Conservation (phyloP, 2,329 filamentous ascomycete species). For the Colletotrichum australisinense region DNA sequence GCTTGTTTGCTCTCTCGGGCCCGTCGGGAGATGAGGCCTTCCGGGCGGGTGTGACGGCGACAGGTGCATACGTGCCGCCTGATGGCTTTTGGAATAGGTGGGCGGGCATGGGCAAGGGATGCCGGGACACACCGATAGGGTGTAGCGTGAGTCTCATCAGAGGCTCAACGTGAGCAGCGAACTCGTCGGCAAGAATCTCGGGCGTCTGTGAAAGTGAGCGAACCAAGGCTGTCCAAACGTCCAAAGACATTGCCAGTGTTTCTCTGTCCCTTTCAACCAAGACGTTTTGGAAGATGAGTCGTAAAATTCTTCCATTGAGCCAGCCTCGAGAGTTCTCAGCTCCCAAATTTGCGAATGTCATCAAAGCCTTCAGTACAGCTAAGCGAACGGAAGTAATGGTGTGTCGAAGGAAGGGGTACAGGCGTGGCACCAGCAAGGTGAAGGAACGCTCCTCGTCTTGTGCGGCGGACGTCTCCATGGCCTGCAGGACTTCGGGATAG, state of each 20-base stretch:
- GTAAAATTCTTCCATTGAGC: constrained; percentile 89
- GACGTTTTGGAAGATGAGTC: constrained; percentile 94
- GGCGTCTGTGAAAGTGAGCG: constrained; percentile 74
- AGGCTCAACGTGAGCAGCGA: constrained; percentile 80
- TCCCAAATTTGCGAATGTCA: constrained; percentile 92
- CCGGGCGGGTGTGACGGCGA: constrained; percentile 55
- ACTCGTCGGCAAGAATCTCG: constrained; percentile 76
- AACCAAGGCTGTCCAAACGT: constrained; percentile 87
- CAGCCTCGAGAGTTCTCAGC: constrained; percentile 85
- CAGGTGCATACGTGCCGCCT: constrained; percentile 79
- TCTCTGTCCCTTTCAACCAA: constrained; percentile 90
- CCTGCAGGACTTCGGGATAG: constrained; percentile 90
- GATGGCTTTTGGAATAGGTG: constrained; percentile 93
- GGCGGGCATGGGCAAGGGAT: constrained; percentile 92
- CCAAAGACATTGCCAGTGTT: constrained; percentile 83
- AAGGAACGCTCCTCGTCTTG: constrained; percentile 90
- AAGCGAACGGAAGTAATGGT: constrained; percentile 96
- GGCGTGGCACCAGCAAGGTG: constrained; percentile 87
- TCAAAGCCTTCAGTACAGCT: constrained; percentile 90
- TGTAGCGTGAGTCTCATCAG: constrained; percentile 87
- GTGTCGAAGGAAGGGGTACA: constrained; percentile 96
- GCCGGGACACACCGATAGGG: constrained; percentile 90
- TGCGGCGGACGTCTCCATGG: constrained; percentile 91
- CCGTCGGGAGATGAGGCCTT: constrained; percentile 64
- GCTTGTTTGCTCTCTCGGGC: constrained; percentile 75